Base-by-base conservation (phyloP, 768 basidiomycete species). In the Pleurotus citrinopileatus region DNA sequence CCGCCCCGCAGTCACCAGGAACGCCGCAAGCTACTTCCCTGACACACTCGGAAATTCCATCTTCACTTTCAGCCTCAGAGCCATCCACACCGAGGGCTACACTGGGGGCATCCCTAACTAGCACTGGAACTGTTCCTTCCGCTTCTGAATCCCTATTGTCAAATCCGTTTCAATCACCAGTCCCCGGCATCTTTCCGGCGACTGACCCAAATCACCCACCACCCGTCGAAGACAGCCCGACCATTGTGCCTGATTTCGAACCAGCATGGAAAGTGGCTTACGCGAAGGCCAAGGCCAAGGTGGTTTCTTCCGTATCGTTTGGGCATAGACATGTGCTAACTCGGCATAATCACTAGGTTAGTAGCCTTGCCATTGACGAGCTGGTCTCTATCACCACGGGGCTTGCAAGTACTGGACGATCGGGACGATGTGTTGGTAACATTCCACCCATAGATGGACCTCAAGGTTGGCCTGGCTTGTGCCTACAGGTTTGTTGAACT, bases 401-500 rank as follows among this genome's bases (percentile, higher is more conserved):
- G 12, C 38, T 40, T 40, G 38, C 38, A 7, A 40, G 38, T 19
- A 40, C 38, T 19, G 38, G 38, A 15, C 13, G 67, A 9, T 40
- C 20, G 25, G 80, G 81, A 2, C 73, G 65, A 0, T 83, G 82
- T 59, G 78, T 84, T 1, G 82, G 74, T 12, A 83, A 83, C 60
- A 82, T 72, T 6, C 70, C 77, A 5, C 32, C 71, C 12, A 40
- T 40, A 40, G 17, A 40, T 13, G 38, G 38, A n/a, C 15, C 12
- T 40, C 15, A 19, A n/a, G 68, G 59, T 27, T 82, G 73, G 56
- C 78, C 78, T 0, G 82, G 82, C 10, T 66, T 83, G 22, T 83
- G 81, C 61, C 70, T 83, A 17, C 75, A 83, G 63, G 78, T 74
- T 37, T 2, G 63, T 37, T 26, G 3, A 9, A 15, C 17, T n/a